phyloP scores from a whole-genome alignment of 495 filamentous ascomycete species.

The Platismatia glauca region DNA sequence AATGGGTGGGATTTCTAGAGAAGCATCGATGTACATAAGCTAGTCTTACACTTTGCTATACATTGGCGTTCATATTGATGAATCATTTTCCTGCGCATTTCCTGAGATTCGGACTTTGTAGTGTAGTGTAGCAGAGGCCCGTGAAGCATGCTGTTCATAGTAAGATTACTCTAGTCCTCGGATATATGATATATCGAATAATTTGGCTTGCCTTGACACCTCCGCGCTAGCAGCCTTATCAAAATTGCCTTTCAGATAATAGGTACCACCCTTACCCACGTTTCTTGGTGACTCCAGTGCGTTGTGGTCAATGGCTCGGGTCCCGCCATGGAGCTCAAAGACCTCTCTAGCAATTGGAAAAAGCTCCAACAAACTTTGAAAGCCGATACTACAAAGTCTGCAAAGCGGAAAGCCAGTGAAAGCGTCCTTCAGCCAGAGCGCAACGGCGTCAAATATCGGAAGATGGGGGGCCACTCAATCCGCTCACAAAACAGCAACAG shows the following conservation, averaged over 20 bases:
- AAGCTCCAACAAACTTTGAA: slow-evolving; percentile 60
- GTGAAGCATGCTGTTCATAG: neutral
- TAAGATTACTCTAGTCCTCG: no score
- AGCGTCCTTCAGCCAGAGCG: slow-evolving; percentile 10
- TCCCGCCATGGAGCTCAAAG: slow-evolving; percentile 36
- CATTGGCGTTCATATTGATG: neutral
- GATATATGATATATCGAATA: no score
- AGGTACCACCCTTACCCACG: no score
- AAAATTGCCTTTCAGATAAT: neutral
- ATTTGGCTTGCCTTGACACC: no score
- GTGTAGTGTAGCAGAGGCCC: neutral
- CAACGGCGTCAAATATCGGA: slow-evolving; percentile 18
- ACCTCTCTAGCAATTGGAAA: slow-evolving; percentile 60
- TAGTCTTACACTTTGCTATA: neutral
- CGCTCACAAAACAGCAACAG: neutral
- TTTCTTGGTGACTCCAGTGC: neutral
- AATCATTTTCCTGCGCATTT: neutral
- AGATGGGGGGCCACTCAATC: neutral
- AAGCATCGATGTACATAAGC: slow-evolving; percentile 16
- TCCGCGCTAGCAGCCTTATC: slow-evolving; percentile 2
- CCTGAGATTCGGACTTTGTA: neutral
- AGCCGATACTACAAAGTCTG: slow-evolving; percentile 32
- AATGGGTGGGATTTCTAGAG: neutral
- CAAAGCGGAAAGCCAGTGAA: slow-evolving; percentile 18
- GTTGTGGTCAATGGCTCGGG: neutral